Evolutionary conservation across 176 grass and related monocot genomes (phyloP), one percentile per base, ranked within the genome.

Genomic region (Rhynchospora pubera): DNA sequence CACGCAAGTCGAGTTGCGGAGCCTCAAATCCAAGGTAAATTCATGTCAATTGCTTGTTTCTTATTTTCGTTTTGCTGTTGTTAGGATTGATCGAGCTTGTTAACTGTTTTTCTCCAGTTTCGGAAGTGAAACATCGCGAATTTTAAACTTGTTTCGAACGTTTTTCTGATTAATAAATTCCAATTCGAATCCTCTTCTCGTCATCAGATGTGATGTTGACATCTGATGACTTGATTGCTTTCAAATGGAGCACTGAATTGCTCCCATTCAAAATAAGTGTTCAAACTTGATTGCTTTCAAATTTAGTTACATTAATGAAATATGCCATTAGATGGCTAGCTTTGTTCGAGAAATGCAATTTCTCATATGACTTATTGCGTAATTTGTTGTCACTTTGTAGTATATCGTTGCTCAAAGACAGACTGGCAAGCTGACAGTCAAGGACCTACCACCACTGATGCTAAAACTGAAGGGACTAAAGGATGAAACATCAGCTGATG

Each of bases 1-100:
- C 92, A 98, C 95, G 76, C 95, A 98, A 87, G 95, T 98, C 51
- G 95, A 98, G 89, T 89, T 98, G 75, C 92, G 95, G 85, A 84
- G 87, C 57, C 90, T 90, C 84, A 94, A 91, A 88, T 86, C 92
- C 51, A 98, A 94, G 89, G 95, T 98, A 88, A 86, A 45, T 18
- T 43, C 8, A 72, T 56, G 18, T 23, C 12, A 57, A 85, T 5
- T 61, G 39, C 50, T 91, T 6, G 14, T 78, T 90, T 88, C 24
- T 53, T 6, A 77, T 55, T 58, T 34, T 43, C 65, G 75, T 44
- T 21, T 6, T 30, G 19, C 23, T 64, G 59, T 48, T 84, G 44
- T 22, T 58, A 16, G 24, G 57, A 10, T 75, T 63, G 3, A 65
- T 85, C 15, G 58, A 32, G 47, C 50, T 61, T 58, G 42, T 45